Evolutionary conservation across 257 asterid species (phyloP).

Genomic region (Petunia secreta): DNA sequence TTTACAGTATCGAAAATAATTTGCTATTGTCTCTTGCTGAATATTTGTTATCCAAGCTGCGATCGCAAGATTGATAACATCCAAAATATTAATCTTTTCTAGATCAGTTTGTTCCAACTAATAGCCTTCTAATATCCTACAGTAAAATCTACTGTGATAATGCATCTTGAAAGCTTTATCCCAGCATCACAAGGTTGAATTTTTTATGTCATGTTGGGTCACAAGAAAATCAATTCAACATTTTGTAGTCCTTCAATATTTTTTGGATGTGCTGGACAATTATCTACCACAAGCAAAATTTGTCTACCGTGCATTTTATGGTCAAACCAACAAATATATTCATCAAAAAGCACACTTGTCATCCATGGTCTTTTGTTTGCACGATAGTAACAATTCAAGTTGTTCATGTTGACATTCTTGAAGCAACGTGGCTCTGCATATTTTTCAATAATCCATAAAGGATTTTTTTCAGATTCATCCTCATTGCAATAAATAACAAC

Average conservation of each 20-base stretch:
- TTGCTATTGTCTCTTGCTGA: neutral
- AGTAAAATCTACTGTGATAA: constrained; percentile 23
- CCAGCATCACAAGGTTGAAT: constrained; percentile 30
- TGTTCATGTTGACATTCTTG: neutral
- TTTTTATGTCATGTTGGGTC: constrained; percentile 22
- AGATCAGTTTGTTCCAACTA: constrained; percentile 20
- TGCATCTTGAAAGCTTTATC: constrained; percentile 31
- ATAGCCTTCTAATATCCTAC: constrained; percentile 24
- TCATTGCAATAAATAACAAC: constrained; percentile 33
- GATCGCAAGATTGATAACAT: neutral
- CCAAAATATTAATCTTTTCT: constrained; percentile 24
- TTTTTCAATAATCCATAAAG: constrained; percentile 20
- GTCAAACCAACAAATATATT: constrained; percentile 26
- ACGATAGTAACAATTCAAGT: constrained; percentile 16
- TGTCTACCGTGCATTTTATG: constrained; percentile 16
- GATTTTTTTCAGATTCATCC: constrained; percentile 12
- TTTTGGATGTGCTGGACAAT: constrained; percentile 26
- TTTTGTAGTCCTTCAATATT: constrained; percentile 19
- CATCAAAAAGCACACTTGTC: neutral
- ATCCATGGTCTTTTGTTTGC: constrained; percentile 24
- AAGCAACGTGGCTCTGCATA: neutral
- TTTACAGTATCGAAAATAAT: neutral
- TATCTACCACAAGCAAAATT: constrained; percentile 25
- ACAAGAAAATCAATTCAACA: constrained; percentile 23
- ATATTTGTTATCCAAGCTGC: neutral